phyloP scores from a whole-genome alignment of 805 yeast species.

The Barnettozyma populi region DNA sequence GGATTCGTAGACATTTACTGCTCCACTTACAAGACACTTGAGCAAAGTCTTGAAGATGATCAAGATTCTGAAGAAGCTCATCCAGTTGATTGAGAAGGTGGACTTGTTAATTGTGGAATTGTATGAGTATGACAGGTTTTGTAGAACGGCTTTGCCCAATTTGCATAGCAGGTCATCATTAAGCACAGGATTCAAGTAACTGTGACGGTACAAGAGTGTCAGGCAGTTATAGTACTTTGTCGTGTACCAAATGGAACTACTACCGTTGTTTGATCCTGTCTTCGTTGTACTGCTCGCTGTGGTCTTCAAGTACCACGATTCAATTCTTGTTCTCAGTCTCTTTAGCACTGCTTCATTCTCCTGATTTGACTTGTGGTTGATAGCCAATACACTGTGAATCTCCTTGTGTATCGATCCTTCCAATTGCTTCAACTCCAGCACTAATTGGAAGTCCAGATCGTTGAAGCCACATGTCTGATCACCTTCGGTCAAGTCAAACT shows the following conservation, averaged over 20 bases:
- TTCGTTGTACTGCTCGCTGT: conserved; percentile 9
- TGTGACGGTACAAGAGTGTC: conserved; percentile 44
- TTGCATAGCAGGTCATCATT: conserved; percentile 34
- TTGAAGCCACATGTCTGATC: conserved; percentile 24
- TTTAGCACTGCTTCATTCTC: conserved; percentile 12
- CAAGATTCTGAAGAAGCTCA: conserved; percentile 43
- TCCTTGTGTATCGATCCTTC: conserved; percentile 43
- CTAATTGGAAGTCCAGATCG: conserved; percentile 31
- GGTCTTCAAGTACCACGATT: conserved; percentile 31
- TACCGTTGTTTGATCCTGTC: conserved; percentile 6
- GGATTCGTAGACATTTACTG: conserved; percentile 40
- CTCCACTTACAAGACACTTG: conserved; percentile 43
- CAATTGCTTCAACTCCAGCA: conserved; percentile 41
- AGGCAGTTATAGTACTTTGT: conserved; percentile 43
- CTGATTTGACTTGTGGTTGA: conserved; percentile 19
- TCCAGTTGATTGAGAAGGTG: conserved; percentile 43
- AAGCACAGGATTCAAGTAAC: conserved; percentile 42
- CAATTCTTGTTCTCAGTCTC: conserved; percentile 22
- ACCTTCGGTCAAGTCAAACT: conserved; percentile 19
- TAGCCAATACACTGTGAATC: conserved; percentile 42
- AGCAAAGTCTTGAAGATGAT: conserved; percentile 43
- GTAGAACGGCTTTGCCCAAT: conserved; percentile 40
- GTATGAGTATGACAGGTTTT: conserved; percentile 41
- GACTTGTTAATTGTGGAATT: conserved; percentile 36
- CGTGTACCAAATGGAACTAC: conserved; percentile 28